phyloP scores from a whole-genome alignment of 768 basidiomycete genomes.

The Tulasnella sp. region DNA sequence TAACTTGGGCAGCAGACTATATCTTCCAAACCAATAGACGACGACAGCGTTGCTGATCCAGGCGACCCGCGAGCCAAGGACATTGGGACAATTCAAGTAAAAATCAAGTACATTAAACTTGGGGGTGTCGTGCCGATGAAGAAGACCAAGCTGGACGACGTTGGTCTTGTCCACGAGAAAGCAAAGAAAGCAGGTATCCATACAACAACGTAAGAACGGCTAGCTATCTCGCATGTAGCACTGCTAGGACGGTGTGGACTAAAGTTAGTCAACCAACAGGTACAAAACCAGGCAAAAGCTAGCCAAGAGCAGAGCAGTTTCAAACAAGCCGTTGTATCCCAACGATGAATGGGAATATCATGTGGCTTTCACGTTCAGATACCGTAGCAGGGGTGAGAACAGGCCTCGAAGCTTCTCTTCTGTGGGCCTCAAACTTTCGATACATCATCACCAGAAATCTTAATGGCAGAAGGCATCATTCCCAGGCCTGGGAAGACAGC shows the following conservation, averaged over 20 bases:
- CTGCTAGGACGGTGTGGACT: background rate
- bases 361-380: constrained; percentile 22
- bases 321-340: constrained; percentile 10
- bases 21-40: background rate
- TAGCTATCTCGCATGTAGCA: background rate
- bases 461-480: constrained; percentile 20
- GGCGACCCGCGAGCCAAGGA: constrained; percentile 20
- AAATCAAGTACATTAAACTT: constrained; percentile 22
- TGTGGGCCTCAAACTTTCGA: too few species aligned
- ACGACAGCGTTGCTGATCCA: constrained; percentile 19
- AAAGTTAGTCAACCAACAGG: background rate
- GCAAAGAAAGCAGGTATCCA: constrained; percentile 27
- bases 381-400: constrained; percentile 14
- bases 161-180: constrained; percentile 25
- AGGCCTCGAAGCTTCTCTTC: background rate
- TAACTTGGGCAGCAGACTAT: background rate
- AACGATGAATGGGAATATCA: constrained; percentile 22
- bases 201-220: constrained; percentile 13
- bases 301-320: background rate
- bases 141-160: background rate
- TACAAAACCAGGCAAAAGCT: constrained; percentile 13
- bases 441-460: background rate
- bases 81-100: constrained; percentile 24
- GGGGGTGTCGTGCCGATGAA: constrained; percentile 16
- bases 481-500: background rate